These are phyloP conservation scores for Fusarium floridanum DNA, from an alignment of 2,329 filamentous ascomycete genomes.

Conservation along the genomic window DNA sequence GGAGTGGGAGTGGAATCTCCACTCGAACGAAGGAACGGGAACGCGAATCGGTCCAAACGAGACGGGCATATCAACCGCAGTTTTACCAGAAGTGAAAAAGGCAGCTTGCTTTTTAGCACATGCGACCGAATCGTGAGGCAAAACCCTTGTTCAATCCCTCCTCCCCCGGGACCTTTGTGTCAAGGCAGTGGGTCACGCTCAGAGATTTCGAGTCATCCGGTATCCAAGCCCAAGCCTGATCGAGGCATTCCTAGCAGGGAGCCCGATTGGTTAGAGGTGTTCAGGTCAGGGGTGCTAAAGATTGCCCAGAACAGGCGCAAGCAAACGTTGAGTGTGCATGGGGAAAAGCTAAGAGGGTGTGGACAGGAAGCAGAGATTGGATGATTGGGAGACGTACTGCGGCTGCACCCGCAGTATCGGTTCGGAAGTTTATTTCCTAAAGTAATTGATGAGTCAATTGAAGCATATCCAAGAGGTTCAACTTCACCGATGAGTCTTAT, in stretches of 20 bases:
- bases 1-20: neutral
- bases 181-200: neutral
- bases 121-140: slow-evolving; percentile 2
- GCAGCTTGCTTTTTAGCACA: neutral
- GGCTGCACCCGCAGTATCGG: slow-evolving; percentile 13
- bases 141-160: neutral
- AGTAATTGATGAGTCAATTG: slow-evolving; percentile 1
- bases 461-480: neutral
- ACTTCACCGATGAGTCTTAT: neutral
- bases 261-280: neutral
- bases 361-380: neutral
- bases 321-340: neutral
- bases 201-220: slow-evolving; percentile 15
- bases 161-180: neutral
- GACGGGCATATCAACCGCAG: neutral
- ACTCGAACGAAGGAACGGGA: neutral
- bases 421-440: slow-evolving; percentile 3
- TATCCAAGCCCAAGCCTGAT: slow-evolving; percentile 1
- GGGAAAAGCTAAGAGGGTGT: slow-evolving; percentile 7
- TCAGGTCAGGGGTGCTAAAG: neutral
- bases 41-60: neutral
- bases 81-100: neutral
- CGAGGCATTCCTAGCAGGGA: neutral
- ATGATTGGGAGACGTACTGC: neutral
- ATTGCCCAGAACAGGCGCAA: neutral